Conservation (phyloP, 2,329 filamentous ascomycete genomes). For the Ceratocystis papillata region DNA sequence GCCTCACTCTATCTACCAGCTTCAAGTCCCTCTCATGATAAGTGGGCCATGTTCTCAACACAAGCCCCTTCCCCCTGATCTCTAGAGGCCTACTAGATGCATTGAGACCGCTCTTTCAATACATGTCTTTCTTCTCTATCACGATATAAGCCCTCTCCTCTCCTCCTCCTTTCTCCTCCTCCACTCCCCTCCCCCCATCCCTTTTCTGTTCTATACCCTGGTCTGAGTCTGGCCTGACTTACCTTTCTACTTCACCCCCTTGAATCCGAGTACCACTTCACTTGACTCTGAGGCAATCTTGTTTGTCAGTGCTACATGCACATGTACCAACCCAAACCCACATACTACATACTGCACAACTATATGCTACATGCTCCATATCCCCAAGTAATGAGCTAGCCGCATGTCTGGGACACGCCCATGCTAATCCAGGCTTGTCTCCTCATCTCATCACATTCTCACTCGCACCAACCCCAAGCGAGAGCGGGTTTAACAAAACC, state of each 20-base stretch:
- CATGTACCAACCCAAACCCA: not conserved
- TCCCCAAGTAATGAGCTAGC: not conserved
- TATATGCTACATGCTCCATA: not conserved
- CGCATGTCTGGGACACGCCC: constrained; percentile 1
- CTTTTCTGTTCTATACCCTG: not conserved
- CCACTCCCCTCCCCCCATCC: not conserved
- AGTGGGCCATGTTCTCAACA: not conserved
- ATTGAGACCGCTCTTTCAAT: not conserved
- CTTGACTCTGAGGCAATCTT: not conserved
- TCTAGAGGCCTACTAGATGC: not conserved
- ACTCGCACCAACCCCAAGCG: not conserved
- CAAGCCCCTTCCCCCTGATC: not conserved
- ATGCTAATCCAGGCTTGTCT: not conserved
- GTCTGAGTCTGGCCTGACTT: not conserved
- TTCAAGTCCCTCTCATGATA: not conserved
- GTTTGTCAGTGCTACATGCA: constrained; percentile 7
- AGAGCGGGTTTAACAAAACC: not conserved
- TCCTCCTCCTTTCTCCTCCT: not conserved
- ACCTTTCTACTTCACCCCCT: not conserved
- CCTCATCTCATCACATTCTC: not conserved
- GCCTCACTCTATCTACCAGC: not conserved
- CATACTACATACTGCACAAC: not conserved
- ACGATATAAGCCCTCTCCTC: not conserved
- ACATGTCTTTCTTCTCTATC: not conserved
- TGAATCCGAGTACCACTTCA: not conserved